Conservation (phyloP, 768 basidiomycete genomes). For the Macrolepiota dolichaula region DNA sequence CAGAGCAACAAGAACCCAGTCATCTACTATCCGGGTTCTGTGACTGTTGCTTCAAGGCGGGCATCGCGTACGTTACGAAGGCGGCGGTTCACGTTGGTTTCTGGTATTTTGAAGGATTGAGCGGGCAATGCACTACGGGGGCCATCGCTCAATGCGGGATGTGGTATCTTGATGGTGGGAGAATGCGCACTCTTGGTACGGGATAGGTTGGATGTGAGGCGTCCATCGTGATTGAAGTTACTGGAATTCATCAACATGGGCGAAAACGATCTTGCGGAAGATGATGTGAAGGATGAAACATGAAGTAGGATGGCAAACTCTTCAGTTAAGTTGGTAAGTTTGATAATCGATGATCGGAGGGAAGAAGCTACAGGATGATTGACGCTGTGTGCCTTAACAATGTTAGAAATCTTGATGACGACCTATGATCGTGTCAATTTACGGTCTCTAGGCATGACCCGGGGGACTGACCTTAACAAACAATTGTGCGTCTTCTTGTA, state of each 20-base stretch:
- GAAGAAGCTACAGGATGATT: slow-evolving; percentile 51
- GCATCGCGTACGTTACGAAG: neutral
- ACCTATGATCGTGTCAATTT: slow-evolving; percentile 35
- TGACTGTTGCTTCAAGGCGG: neutral
- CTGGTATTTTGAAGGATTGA: slow-evolving; percentile 22
- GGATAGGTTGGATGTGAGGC: slow-evolving; percentile 51
- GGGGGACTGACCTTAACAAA: slow-evolving; percentile 74
- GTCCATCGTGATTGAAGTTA: slow-evolving; percentile 23
- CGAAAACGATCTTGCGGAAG: slow-evolving; percentile 54
- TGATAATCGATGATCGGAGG: slow-evolving; percentile 68
- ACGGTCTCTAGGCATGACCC: neutral
- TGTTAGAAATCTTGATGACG: slow-evolving; percentile 73
- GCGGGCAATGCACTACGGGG: slow-evolving; percentile 55
- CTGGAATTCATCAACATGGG: slow-evolving; percentile 43
- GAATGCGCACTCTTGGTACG: slow-evolving; percentile 57
- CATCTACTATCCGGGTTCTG: slow-evolving; percentile 8
- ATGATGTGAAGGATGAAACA: slow-evolving; percentile 75
- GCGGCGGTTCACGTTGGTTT: neutral
- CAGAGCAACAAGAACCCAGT: neutral
- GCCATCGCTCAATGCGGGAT: slow-evolving; percentile 31
- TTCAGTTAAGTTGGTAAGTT: slow-evolving; percentile 79
- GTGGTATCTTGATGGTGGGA: slow-evolving; percentile 34
- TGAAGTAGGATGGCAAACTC: slow-evolving; percentile 85
- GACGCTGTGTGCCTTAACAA: slow-evolving; percentile 62
- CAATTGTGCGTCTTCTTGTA: slow-evolving; percentile 74